Percentiles rank a stretch among this genome's conserved stretches.
Evolutionary conservation across 2,329 filamentous ascomycete genomes (phyloP).

Genomic region (Cephalotrichum gorgonifer): DNA sequence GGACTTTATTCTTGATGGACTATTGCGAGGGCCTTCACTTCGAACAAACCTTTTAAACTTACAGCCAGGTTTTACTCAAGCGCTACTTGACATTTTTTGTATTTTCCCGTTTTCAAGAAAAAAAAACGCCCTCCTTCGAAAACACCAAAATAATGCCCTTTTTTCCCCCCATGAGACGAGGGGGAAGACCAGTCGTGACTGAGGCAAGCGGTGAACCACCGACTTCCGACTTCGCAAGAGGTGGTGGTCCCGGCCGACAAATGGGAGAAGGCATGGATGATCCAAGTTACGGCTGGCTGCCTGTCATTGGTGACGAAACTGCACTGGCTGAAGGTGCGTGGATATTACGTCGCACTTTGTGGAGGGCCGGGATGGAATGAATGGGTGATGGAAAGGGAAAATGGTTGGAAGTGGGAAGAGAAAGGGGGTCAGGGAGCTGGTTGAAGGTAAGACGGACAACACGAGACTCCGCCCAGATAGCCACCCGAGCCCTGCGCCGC

Average conservation of each 20-base stretch:
- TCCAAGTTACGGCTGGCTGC: background rate
- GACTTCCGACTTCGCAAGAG: background rate
- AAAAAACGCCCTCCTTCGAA: background rate
- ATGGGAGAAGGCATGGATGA: background rate
- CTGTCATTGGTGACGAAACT: background rate
- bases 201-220: background rate
- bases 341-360: background rate
- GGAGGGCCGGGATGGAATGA: background rate
- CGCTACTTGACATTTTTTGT: no score
- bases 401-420: no score
- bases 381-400: no score
- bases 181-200: no score
- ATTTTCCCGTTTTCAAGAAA: no score
- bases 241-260: background rate
- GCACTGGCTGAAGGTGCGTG: background rate
- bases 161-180: no score
- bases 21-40: no score
- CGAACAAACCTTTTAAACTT: no score
- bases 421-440: no score
- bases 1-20: no score
- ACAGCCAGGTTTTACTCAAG: no score
- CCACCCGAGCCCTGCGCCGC: constrained; percentile 1
- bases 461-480: background rate
- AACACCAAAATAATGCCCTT: no score
- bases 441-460: background rate